Evolutionary conservation across 768 basidiomycete species (phyloP).

Genomic region (Termitomyces titanicus): DNA sequence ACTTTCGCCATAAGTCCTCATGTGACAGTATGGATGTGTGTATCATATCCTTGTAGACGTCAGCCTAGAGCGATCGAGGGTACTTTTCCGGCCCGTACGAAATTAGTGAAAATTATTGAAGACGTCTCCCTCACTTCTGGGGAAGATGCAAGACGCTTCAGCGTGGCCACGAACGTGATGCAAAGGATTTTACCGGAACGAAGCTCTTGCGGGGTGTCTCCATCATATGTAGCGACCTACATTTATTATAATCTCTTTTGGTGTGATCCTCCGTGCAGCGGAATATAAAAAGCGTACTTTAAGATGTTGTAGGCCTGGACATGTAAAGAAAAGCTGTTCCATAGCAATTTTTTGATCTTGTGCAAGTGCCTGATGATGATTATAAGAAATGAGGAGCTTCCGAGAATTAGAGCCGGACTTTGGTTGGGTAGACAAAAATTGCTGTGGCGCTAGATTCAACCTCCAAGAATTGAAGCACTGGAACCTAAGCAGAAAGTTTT

Average conservation of each 20-base stretch:
- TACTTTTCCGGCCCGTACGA: slow-evolving; percentile 41
- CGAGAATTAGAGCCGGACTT: slow-evolving; percentile 38
- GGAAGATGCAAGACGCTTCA: not conserved
- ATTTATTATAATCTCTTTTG: not conserved
- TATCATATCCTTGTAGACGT: slow-evolving; percentile 62
- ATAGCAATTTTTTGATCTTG: slow-evolving; percentile 81
- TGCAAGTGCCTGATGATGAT: slow-evolving; percentile 62
- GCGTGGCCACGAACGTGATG: not conserved
- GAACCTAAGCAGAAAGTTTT: slow-evolving; percentile 44
- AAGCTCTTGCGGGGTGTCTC: slow-evolving; percentile 74
- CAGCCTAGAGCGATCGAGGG: slow-evolving; percentile 1
- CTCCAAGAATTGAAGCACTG: slow-evolving; percentile 64
- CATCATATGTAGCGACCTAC: slow-evolving; percentile 79
- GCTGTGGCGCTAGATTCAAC: slow-evolving; percentile 60
- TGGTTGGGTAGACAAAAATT: slow-evolving; percentile 87
- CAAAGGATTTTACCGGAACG: slow-evolving; percentile 44
- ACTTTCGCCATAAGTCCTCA: slow-evolving; percentile 83
- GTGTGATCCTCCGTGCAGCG: not conserved
- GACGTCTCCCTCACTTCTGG: slow-evolving; percentile 67
- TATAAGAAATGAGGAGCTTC: not conserved
- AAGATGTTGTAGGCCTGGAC: slow-evolving; percentile 59
- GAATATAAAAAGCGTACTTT: slow-evolving; percentile 31
- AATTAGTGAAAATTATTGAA: slow-evolving; percentile 87
- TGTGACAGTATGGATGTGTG: slow-evolving; percentile 83
- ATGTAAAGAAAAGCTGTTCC: slow-evolving; percentile 58